Conservation (phyloP, 169 alveolate species). For the Eimeria praecox region DNA sequence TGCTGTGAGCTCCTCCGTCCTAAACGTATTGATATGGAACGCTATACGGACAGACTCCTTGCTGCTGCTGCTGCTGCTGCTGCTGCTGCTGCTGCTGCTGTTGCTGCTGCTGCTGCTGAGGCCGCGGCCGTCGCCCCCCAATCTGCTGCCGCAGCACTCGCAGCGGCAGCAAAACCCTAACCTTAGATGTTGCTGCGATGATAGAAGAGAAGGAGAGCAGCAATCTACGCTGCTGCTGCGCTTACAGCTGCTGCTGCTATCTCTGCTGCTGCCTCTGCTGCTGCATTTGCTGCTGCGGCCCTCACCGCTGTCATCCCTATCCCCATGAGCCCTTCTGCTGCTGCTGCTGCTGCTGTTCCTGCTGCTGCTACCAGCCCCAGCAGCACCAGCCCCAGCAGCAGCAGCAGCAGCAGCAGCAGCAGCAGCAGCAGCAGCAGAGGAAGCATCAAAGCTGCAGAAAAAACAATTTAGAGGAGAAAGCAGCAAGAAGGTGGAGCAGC, state of each 20-base stretch:
- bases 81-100: slow-evolving; percentile 63
- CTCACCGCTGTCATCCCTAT: neutral
- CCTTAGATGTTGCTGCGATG: slow-evolving; percentile 32
- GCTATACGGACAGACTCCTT: slow-evolving; percentile 41
- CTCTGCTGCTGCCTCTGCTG: slow-evolving; percentile 41
- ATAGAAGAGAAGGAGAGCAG: neutral
- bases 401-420: neutral
- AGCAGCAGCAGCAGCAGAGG: slow-evolving; percentile 28
- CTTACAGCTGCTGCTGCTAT: slow-evolving; percentile 32
- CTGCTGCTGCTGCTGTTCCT: too few relatives aligned
- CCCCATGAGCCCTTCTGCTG: neutral
- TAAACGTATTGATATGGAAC: slow-evolving; percentile 36
- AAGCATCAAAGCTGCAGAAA: slow-evolving; percentile 10
- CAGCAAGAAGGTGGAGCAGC: slow-evolving; percentile 36
- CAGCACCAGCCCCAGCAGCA: slow-evolving; percentile 9
- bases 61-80: slow-evolving; percentile 40
- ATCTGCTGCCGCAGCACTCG: slow-evolving; percentile 61
- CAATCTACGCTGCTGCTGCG: slow-evolving; percentile 46
- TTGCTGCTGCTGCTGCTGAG: neutral
- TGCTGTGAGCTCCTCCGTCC: slow-evolving; percentile 39
- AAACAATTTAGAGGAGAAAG: slow-evolving; percentile 55
- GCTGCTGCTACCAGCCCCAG: too few relatives aligned
- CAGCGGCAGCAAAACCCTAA: slow-evolving; percentile 44
- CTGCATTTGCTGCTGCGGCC: slow-evolving; percentile 11
- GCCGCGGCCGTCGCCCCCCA: slow-evolving; percentile 43